Conservation (phyloP, 2,329 filamentous ascomycete genomes). For the Coleophoma eucalyptorum region DNA sequence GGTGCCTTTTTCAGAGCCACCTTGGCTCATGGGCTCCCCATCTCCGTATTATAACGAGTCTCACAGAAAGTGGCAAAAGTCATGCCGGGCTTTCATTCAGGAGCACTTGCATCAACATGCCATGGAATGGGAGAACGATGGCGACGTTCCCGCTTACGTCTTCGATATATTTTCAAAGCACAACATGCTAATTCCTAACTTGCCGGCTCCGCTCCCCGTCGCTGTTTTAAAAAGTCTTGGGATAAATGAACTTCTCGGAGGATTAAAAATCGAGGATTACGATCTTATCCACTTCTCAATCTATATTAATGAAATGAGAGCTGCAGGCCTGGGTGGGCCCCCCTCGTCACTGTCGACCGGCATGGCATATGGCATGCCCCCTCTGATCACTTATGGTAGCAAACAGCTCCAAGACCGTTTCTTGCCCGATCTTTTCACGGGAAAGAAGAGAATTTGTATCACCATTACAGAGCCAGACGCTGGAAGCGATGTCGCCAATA, state of each 20-base stretch:
- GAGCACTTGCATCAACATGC: slow-evolving; percentile 58
- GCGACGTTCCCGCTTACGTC: slow-evolving; percentile 40
- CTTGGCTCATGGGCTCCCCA: slow-evolving; percentile 63
- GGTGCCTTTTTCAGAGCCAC: slow-evolving; percentile 67
- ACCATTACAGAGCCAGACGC: slow-evolving; percentile 74
- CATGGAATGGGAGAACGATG: slow-evolving; percentile 64
- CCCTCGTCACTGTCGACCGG: slow-evolving; percentile 60
- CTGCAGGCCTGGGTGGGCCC: slow-evolving; percentile 56
- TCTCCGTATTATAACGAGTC: slow-evolving; percentile 65
- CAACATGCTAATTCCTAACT: slow-evolving; percentile 63
- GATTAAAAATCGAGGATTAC: slow-evolving; percentile 65
- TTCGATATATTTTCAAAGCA: slow-evolving; percentile 58
- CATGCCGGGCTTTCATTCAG: slow-evolving; percentile 59
- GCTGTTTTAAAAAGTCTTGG: slow-evolving; percentile 61
- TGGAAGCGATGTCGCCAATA: slow-evolving; percentile 69
- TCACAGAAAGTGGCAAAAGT: slow-evolving; percentile 61
- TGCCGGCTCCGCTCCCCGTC: slow-evolving; percentile 64
- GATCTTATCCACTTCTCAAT: slow-evolving; percentile 68
- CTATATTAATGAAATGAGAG: slow-evolving; percentile 57
- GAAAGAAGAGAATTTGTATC: slow-evolving; percentile 63
- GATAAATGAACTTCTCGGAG: slow-evolving; percentile 60
- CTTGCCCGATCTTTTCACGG: slow-evolving; percentile 63
- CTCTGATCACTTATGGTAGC: slow-evolving; percentile 63
- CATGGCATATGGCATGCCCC: slow-evolving; percentile 67
- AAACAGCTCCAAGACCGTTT: slow-evolving; percentile 57